Conservation (phyloP, 495 filamentous ascomycete genomes). For the Podospora pseudocomata region DNA sequence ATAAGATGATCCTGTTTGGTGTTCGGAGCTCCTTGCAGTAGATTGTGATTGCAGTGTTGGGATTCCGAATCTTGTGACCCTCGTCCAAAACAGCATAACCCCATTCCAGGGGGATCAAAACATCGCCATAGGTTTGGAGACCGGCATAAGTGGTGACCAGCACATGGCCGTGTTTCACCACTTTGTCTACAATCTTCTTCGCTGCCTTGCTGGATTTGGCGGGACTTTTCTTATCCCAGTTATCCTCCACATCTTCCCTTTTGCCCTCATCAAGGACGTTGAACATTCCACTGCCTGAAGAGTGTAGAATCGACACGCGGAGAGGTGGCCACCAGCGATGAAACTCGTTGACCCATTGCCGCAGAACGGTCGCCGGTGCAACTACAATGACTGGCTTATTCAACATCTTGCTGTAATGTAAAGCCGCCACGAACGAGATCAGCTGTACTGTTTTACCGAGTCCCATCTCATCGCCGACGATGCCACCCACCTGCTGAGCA, state of each 20-base stretch:
- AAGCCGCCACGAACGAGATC: slow-evolving; percentile 83
- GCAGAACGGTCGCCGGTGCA: slow-evolving; percentile 88
- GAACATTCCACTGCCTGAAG: slow-evolving; percentile 93
- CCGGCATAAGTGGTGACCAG: slow-evolving; percentile 93
- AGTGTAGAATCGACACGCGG: slow-evolving; percentile 89
- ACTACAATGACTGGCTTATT: slow-evolving; percentile 83
- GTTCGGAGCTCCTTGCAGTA: slow-evolving; percentile 89
- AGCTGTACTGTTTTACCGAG: slow-evolving; percentile 92
- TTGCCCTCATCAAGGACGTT: slow-evolving; percentile 66
- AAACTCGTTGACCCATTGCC: slow-evolving; percentile 97
- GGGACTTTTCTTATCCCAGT: slow-evolving; percentile 36
- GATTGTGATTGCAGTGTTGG: slow-evolving; percentile 86
- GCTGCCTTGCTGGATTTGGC: slow-evolving; percentile 57
- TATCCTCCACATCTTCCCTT: slow-evolving; percentile 63
- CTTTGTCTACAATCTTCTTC: slow-evolving; percentile 74
- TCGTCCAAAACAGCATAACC: slow-evolving; percentile 92
- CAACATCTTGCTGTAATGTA: slow-evolving; percentile 85
- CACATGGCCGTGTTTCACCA: slow-evolving; percentile 84
- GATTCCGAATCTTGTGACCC: slow-evolving; percentile 96
- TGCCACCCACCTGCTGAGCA: slow-evolving; percentile 82
- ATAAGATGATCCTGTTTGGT: slow-evolving; percentile 84
- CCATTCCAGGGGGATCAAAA: slow-evolving; percentile 80
- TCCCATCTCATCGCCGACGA: slow-evolving; percentile 97
- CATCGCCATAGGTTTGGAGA: slow-evolving; percentile 76
- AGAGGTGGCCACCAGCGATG: slow-evolving; percentile 97